Percentiles rank a stretch among this genome's conserved stretches.
Evolutionary conservation across 164 flowering plant species (phyloP).

Genomic region (Macadamia tetraphylla): DNA sequence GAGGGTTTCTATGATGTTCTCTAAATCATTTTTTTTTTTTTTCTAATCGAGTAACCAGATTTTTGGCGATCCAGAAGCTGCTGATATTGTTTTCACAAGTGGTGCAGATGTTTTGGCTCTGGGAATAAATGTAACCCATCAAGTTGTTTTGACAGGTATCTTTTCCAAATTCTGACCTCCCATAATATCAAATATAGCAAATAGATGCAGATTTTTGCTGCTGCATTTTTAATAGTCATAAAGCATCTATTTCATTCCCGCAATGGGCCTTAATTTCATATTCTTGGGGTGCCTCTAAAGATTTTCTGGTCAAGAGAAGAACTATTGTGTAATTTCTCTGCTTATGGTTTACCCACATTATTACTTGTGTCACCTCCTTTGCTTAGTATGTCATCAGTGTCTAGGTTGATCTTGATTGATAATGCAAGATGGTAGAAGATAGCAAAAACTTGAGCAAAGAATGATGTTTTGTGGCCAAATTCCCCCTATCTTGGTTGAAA

Average conservation of each 20-base stretch:
- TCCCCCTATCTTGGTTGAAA: too few species aligned
- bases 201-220: not conserved
- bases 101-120: constrained; percentile 86
- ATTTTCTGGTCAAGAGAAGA: not conserved
- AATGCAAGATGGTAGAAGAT: too few species aligned
- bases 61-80: constrained; percentile 96
- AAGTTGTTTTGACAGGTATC: constrained; percentile 83
- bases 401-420: not conserved
- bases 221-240: not conserved
- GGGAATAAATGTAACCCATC: constrained; percentile 92
- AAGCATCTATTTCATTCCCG: not conserved
- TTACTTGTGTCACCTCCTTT: not conserved
- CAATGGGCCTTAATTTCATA: not conserved
- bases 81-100: constrained; percentile 85
- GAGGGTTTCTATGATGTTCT: not conserved
- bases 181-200: not conserved
- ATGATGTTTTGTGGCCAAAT: too few species aligned
- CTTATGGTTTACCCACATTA: not conserved
- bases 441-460: too few species aligned
- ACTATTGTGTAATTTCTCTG: not conserved
- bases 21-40: constrained; percentile 1
- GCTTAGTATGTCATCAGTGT: not conserved
- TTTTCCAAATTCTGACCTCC: constrained; percentile 1
- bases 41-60: constrained; percentile 39
- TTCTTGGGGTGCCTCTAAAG: not conserved